Evolutionary conservation across 208 protist genomes (phyloP).

Genomic region (Phytomonas sp.): DNA sequence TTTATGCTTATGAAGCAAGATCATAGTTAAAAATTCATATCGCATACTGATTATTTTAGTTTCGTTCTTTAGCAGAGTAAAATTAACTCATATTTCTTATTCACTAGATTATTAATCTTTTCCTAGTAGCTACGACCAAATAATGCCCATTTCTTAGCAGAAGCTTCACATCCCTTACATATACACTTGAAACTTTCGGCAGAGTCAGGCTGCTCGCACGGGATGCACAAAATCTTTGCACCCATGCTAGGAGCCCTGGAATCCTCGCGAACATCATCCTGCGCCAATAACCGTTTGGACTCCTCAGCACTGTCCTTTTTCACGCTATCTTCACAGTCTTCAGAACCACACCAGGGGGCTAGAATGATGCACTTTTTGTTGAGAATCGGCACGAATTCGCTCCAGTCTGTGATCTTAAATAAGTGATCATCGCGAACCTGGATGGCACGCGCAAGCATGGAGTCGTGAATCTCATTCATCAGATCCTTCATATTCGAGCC

Average conservation of each 20-base stretch:
- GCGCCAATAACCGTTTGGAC: slow-evolving; percentile 49
- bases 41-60: neutral
- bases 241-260: slow-evolving; percentile 89
- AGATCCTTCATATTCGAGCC: slow-evolving; percentile 21
- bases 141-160: slow-evolving; percentile 68
- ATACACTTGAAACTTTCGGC: slow-evolving; percentile 84
- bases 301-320: slow-evolving; percentile 91
- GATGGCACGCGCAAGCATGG: slow-evolving; percentile 70
- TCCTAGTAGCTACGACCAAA: slow-evolving; percentile 82
- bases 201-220: slow-evolving; percentile 85
- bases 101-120: neutral
- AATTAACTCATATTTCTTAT: neutral
- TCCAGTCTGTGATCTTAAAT: slow-evolving; percentile 72
- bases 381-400: slow-evolving; percentile 87
- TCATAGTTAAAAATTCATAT: neutral
- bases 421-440: slow-evolving; percentile 40
- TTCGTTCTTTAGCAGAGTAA: neutral
- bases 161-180: slow-evolving; percentile 68
- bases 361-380: slow-evolving; percentile 87
- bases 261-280: slow-evolving; percentile 59
- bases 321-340: slow-evolving; percentile 90
- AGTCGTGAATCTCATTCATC: slow-evolving; percentile 89
- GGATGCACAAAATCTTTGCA: slow-evolving; percentile 96
- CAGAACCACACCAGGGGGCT: slow-evolving; percentile 88
- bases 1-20: neutral